Evolutionary conservation across 2,329 filamentous ascomycete genomes (phyloP), one percentile per base, ranked within the genome.

Genomic region (Neocucurbitaria cava): DNA sequence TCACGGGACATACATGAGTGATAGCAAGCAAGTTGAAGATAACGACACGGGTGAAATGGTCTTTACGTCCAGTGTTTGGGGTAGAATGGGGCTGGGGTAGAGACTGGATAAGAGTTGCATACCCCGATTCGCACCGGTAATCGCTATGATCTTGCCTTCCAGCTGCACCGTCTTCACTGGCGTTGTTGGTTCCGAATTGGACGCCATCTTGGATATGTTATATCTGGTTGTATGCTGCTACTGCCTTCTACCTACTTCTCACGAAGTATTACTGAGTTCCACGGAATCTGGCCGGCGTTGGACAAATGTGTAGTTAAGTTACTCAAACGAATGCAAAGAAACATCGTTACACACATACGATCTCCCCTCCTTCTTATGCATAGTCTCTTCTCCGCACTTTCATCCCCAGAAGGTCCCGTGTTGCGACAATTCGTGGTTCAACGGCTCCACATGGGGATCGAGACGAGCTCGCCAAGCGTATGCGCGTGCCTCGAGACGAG

Each of bases 51-150:
- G n/a, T n/a, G n/a, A n/a, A n/a, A n/a, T n/a, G n/a, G n/a, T n/a
- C n/a, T n/a, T n/a, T 7, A 13, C 17, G 15, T 5, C n/a, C 17
- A n/a, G 24, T 8, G 24, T 43, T 43, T n/a, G 30, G 18, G 23
- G 5, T 43, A n/a, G n/a, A n/a, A n/a, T n/a, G n/a, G n/a, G n/a
- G n/a, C n/a, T n/a, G n/a, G n/a, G n/a, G n/a, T n/a, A n/a, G n/a
- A n/a, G 13, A 10, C 20, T 28, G 41, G 15, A 17, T 33, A 15
- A 2, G 17, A 30, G 15, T n/a, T 31, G 18, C 26, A 43, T 61
- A 62, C 62, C 69, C 54, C 69, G 64, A 46, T 72, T 70, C 15
- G 66, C 69, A 30, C 66, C 69, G 2, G 69, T 72, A 47, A 72
- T 67, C 7, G 64, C 61, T 33, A 68, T 66, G 6, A 71, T 58